A percentile compares a stretch with the other conserved stretches of the same genome.
Evolutionary conservation across 2,329 filamentous ascomycete species (phyloP).

Genomic region (Myriosclerotinia curreyana): DNA sequence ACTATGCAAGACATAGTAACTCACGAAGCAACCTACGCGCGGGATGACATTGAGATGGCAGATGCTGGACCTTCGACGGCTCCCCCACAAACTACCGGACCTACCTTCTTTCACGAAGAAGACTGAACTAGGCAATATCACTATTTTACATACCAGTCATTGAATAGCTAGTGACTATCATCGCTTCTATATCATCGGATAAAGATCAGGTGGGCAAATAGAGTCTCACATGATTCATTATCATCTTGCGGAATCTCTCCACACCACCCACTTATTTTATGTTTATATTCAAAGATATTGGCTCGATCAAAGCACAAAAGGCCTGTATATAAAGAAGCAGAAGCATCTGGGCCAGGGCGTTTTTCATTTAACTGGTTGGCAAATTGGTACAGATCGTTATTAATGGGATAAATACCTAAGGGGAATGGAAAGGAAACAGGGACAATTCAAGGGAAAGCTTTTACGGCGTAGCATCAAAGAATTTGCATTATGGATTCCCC

Average conservation of each 20-base stretch:
- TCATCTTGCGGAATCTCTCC: constrained; percentile 1
- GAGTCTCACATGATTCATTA: background rate
- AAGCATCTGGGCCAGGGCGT: constrained; percentile 15
- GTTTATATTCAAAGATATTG: constrained; percentile 9
- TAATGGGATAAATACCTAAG: constrained; percentile 5
- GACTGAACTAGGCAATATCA: constrained; percentile 22
- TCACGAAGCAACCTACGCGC: constrained; percentile 25
- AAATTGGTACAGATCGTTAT: constrained; percentile 8
- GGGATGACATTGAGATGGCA: constrained; percentile 36
- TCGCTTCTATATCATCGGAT: background rate
- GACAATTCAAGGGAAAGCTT: constrained; percentile 10
- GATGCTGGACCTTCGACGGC: constrained; percentile 37
- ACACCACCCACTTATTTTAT: constrained; percentile 1
- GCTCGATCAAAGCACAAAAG: constrained; percentile 10
- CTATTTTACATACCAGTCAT: background rate
- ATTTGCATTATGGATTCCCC: constrained; percentile 17
- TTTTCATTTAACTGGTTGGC: constrained; percentile 10
- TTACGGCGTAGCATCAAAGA: constrained; percentile 8
- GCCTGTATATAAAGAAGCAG: constrained; percentile 16
- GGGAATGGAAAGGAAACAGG: background rate
- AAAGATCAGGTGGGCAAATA: background rate
- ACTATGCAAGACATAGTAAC: constrained; percentile 32
- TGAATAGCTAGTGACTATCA: background rate
- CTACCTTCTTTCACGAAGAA: constrained; percentile 38
- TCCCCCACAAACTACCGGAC: constrained; percentile 33